Base-by-base conservation (phyloP, 352 stramenopile species). In the Vaucheria bursata region DNA sequence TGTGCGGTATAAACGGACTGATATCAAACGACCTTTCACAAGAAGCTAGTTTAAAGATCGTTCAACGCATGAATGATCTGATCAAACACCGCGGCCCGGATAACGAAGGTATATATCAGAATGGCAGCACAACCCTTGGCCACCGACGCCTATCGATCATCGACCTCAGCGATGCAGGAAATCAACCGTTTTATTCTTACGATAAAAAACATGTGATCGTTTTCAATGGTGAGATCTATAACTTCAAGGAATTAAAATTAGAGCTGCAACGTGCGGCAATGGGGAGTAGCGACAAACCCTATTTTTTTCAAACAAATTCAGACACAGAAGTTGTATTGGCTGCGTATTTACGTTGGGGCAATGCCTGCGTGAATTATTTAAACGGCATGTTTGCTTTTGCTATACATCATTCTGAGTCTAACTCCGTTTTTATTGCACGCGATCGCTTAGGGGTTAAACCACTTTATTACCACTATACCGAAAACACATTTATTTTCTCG, bases 211-310 rank as follows among this genome's bases (percentile, higher is more conserved):
- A 59, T 25, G 45, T 59, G 45, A 59, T 59, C 45, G 45, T 59
- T 59, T 59, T 59, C 45, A 59, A 59, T 25, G 45, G 45, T 59
- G 45, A 59, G 25, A 59, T 59, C 45, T 59, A 59, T 25, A 59
- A 59, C 25, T 59, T 59, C 45, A 18, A 25, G 12, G 45, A 59
- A 59, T 59, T 59, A 25, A 18, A 25, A 18, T 18, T 18, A 25
- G 12, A 59, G 25, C 45, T 59, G 12, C 12, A 59, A 59, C n/a
- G n/a, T n/a, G n/a, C n/a, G n/a, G n/a, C n/a, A n/a, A n/a, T n/a
- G n/a, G n/a, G n/a, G n/a, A n/a, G n/a, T n/a, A n/a, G n/a, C n/a
- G 25, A 59, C 45, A 25, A 59, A 59, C 12, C 12, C 45, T 18
- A 59, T 18, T 18, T 18, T 59, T 59, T 59, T 59, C 45, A 25